These are phyloP conservation scores for Citrus hindsii DNA, from an alignment of 345 rosid genomes.

Conservation along the genomic window DNA sequence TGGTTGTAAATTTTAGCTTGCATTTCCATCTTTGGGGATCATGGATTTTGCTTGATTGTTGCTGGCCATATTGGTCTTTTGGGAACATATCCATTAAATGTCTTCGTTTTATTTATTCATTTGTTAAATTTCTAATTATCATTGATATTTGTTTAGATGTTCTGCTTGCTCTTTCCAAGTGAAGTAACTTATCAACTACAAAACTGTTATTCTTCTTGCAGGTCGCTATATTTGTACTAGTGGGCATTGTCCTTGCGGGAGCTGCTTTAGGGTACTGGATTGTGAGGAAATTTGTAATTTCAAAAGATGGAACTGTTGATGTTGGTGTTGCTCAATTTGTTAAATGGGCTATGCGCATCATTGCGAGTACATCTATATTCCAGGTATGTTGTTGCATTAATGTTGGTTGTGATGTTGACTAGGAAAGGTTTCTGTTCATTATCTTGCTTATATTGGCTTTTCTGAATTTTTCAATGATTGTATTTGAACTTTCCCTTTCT, in stretches of 20 bases:
- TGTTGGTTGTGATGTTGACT: constrained; percentile 1
- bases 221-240: constrained; percentile 63
- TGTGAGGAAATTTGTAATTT: constrained; percentile 77
- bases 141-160: background rate
- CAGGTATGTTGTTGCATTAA: constrained; percentile 45
- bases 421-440: background rate
- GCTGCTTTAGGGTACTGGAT: constrained; percentile 96
- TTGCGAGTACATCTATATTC: constrained; percentile 67
- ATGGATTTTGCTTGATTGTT: too few relatives aligned
- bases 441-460: background rate
- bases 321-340: constrained; percentile 79
- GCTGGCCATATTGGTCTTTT: too few relatives aligned
- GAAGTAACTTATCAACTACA: background rate
- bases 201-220: constrained; percentile 25
- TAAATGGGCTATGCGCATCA: constrained; percentile 83
- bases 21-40: background rate
- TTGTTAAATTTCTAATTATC: background rate
- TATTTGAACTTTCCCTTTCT: background rate
- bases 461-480: background rate
- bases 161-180: background rate
- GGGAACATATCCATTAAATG: background rate
- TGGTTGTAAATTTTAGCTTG: background rate
- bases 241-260: constrained; percentile 72
- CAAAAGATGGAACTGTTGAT: constrained; percentile 80
- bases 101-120: background rate